Evolutionary conservation across 1,284 basidiomycete genomes (phyloP), one percentile per base, ranked within the genome.

Genomic region (Wolfiporia cocos): DNA sequence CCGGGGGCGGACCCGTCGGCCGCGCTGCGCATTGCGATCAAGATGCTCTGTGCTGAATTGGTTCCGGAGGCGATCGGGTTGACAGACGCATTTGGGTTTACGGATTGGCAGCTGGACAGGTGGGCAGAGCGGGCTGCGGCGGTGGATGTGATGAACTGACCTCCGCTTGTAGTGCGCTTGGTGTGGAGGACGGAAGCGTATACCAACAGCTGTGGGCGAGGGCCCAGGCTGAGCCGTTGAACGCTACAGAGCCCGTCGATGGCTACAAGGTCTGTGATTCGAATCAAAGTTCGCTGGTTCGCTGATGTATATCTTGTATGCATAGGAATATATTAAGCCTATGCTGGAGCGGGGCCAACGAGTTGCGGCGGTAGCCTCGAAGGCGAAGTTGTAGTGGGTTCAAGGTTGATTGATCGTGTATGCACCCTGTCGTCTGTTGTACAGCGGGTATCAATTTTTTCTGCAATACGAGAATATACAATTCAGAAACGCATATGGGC

Each of bases 21-120:
- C 21, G 58, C 60, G 0, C 61, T 90, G 20, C 75, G 86, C 7
- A 55, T 70, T 22, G 67, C 74, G 1, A 75, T 88, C 44, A 63
- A 76, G 22, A 39, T 57, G 2, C 49, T 76, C 1, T 76, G 80
- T 62, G 49, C 61, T 18, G 66, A 70, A 33, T 54, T 91, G 7
- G 58, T 88, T 2, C 81, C 83, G 0, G 73, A 91, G 48, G 74
- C 73, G 4, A 78, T 91, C 42, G 81, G 77, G 0, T 62, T 91
- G 28, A 78, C 73, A 12, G 87, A 91, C 55, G 79, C 81, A 2
- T 88, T 90, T 55, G 81, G 79, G 0, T 86, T 86, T 57, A 70
- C 76, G 0, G 86, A 91, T 53, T 90, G 83, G 82, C 78, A 87
- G 41, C 64, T 90, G 5, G 74, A 86, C 50, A 83, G 80, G 76